phyloP scores from a whole-genome alignment of 2,329 filamentous ascomycete species.

The Calonectria pteridis region DNA sequence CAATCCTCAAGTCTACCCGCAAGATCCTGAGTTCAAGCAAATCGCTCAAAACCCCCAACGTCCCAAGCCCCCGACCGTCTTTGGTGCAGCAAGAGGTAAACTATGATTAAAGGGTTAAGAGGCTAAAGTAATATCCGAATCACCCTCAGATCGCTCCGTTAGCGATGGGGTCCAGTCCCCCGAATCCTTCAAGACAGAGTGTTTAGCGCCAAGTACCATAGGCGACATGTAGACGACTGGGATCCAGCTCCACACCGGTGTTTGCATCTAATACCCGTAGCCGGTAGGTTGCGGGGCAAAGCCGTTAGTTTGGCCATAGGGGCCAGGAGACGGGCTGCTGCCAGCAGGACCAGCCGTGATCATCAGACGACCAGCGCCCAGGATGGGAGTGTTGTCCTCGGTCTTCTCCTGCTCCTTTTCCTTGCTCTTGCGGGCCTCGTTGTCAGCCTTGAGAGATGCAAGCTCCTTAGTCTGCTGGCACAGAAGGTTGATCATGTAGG shows the following conservation, averaged over 20 bases:
- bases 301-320: constrained; percentile 84
- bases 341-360: constrained; percentile 87
- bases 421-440: constrained; percentile 89
- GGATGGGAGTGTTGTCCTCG: constrained; percentile 93
- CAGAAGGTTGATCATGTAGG: constrained; percentile 99
- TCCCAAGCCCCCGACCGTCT: constrained; percentile 32
- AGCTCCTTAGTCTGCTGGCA: constrained; percentile 91
- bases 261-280: constrained; percentile 69
- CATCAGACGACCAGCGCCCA: constrained; percentile 91
- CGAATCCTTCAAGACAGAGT: constrained; percentile 20
- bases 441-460: constrained; percentile 89
- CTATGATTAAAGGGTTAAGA: constrained; percentile 47
- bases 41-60: constrained; percentile 38
- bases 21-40: constrained; percentile 38
- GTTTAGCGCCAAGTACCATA: constrained; percentile 22
- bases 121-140: constrained; percentile 42
- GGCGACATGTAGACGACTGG: constrained; percentile 29
- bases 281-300: constrained; percentile 91
- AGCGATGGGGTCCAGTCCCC: constrained; percentile 14
- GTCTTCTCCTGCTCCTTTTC: constrained; percentile 82
- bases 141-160: constrained; percentile 23
- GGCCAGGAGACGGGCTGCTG: constrained; percentile 68
- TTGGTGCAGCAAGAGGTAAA: constrained; percentile 37
- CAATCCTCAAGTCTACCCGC: constrained; percentile 44
- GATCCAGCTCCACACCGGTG: constrained; percentile 45